A percentile compares a stretch with the other conserved stretches of the same genome.
These are phyloP conservation scores for Capronia americana DNA, from an alignment of 2,329 filamentous ascomycete species.

Conservation along the genomic window DNA sequence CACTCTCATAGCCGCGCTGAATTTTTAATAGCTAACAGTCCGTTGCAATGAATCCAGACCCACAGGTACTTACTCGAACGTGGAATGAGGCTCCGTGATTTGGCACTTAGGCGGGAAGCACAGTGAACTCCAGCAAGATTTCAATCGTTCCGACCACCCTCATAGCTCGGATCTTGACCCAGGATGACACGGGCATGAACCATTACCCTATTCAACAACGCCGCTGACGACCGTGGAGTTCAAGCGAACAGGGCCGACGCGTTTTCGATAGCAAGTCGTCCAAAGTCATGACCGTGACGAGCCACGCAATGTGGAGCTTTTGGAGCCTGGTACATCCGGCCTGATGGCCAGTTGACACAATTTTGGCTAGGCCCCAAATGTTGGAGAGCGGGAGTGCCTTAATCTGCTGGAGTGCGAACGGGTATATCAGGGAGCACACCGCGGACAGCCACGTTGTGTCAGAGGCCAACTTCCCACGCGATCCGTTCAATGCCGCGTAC, in stretches of 20 bases:
- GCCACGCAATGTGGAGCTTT: not conserved
- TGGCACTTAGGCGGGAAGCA: constrained; percentile 60
- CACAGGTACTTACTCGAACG: too few species aligned
- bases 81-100: too few species aligned
- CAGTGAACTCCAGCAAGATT: constrained; percentile 50
- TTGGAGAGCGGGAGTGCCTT: constrained; percentile 50
- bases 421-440: constrained; percentile 57
- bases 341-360: constrained; percentile 5
- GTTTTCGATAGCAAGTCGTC: constrained; percentile 31
- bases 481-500: constrained; percentile 55
- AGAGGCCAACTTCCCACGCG: constrained; percentile 56
- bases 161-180: constrained; percentile 53
- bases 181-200: constrained; percentile 38
- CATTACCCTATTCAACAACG: constrained; percentile 50
- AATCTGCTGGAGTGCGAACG: constrained; percentile 57
- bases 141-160: constrained; percentile 60
- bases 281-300: not conserved
- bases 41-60: too few species aligned
- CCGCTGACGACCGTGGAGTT: constrained; percentile 7
- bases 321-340: constrained; percentile 6
- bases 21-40: too few species aligned
- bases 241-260: constrained; percentile 4
- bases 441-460: constrained; percentile 51
- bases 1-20: too few species aligned
- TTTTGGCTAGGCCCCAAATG: constrained; percentile 40